Evolutionary conservation across 768 basidiomycete species (phyloP), one percentile per base, ranked within the genome.

Genomic region (Amanita polypyramis): DNA sequence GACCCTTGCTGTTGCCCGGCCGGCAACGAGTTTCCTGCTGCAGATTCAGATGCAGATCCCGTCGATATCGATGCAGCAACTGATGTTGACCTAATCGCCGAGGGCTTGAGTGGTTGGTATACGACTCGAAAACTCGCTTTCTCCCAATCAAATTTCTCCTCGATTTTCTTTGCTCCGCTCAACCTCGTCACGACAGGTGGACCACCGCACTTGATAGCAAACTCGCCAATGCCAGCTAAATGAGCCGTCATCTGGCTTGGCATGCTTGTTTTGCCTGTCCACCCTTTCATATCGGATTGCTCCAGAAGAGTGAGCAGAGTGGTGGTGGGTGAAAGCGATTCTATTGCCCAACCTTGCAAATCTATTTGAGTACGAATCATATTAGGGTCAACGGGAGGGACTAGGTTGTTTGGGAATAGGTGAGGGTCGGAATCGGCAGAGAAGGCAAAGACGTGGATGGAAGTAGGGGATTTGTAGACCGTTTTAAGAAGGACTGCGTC

Each of bases 321-420:
- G 1, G 96, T 98, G 2, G 81, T 97, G 0, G 95, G 96, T 0
- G 94, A 97, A 7, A 99, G 70, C 0, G 87, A 77, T 64, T 98
- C 95, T 56, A 99, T 92, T 0, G 95, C 89, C 89, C 94, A 98
- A 40, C 95, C 96, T 66, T 92, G 93, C n/a, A 99, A 70, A 60
- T 96, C 93, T n/a, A 95, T 83, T 62, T 98, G 94, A 0, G 89
- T 90, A 5, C 94, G 85, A 52, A 96, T 95, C 43, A 85, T 75
- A 54, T 77, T 85, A 0, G 85, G 80, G 42, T 87, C 89, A 1
- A 65, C 69, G 9, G 70, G 70, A 39, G 75, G 89, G 53, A 78
- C 75, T 19, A 35, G 47, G 20, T 49, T 49, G 52, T 71, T 75
- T 0, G 90, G 84, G 64, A 97, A 96, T 11, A 96, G 73, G 47